phyloP scores from a whole-genome alignment of 495 filamentous ascomycete genomes.

The Penicillium waksmanii region DNA sequence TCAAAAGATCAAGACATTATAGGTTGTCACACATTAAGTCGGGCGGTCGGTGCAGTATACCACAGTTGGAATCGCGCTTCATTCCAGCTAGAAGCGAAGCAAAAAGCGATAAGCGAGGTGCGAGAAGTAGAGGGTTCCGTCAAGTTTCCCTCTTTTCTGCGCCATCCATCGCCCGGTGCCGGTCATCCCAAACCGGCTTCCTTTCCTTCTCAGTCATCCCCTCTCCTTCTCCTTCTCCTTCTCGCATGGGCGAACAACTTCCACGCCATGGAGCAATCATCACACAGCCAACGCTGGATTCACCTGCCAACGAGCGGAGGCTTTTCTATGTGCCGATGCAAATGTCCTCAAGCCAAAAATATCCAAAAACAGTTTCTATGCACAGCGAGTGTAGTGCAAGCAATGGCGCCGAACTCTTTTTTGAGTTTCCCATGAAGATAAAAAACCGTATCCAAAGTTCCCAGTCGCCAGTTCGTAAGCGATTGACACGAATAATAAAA shows the following conservation, averaged over 20 bases:
- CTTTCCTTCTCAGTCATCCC: neutral
- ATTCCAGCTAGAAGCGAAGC: conserved; percentile 18
- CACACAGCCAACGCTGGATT: conserved; percentile 15
- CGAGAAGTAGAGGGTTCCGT: conserved; percentile 10
- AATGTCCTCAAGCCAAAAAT: conserved; percentile 29
- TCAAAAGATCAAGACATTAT: neutral
- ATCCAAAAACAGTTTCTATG: conserved; percentile 34
- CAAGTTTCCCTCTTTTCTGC: conserved; percentile 10
- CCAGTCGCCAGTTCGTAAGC: conserved; percentile 49
- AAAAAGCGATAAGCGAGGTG: conserved; percentile 11
- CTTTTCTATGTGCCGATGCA: conserved; percentile 49
- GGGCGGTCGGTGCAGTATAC: conserved; percentile 11
- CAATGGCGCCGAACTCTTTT: conserved; percentile 43
- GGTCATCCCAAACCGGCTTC: conserved; percentile 13
- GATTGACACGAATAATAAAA: conserved; percentile 51
- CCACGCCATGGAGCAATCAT: conserved; percentile 1
- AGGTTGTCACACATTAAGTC: conserved; percentile 17
- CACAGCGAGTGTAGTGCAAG: conserved; percentile 52
- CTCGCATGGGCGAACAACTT: conserved; percentile 1
- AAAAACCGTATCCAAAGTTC: conserved; percentile 30
- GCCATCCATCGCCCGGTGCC: conserved; percentile 5
- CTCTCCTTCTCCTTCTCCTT: conserved; percentile 9
- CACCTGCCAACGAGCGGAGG: conserved; percentile 28
- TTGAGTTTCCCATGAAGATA: conserved; percentile 18
- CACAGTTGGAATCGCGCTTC: conserved; percentile 17